Evolutionary conservation across 495 filamentous ascomycete genomes (phyloP), one percentile per base, ranked within the genome.

Genomic region (Penicillium longicatenatum): DNA sequence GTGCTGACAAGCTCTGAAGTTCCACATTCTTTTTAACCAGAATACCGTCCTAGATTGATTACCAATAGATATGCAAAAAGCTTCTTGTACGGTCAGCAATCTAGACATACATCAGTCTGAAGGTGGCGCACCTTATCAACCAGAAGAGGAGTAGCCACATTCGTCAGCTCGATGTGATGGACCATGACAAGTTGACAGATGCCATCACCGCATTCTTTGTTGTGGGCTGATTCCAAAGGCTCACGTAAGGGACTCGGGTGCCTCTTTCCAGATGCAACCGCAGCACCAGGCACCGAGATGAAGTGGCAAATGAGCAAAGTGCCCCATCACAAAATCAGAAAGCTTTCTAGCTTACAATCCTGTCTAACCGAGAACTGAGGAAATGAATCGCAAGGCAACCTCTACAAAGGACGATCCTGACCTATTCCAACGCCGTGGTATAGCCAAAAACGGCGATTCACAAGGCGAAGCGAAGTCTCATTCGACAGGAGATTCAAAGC

Each of bases 241-340:
- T 22, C 41, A 52, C 26, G 42, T 26, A 57, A 54, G 46, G 50
- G 51, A 37, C 39, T 44, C 45, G 12, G 45, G 14, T 31, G 43
- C 42, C 46, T 54, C 26, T 22, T 43, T 20, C 43, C 52, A 39
- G 30, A 58, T 60, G 54, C 58, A 58, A 58, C 62, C 19, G 46
- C 54, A 55, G 50, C 33, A 52, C 26, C 50, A 63, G 50, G 54
- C 45, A 43, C 50, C 54, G 54, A 52, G 11, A 29, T 2, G 7
- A 10, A 46, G 52, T 54, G 52, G 52, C 52, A 35, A 54, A 54
- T 24, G 10, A 29, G 1, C 4, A 14, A 39, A 51, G 26, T 21
- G 49, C 7, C 21, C 19, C 45, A 48, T 29, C 45, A 51, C 30
- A 51, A 39, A 37, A 37, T 35, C n/a, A 21, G 7, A 33, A 31